phyloP scores from a whole-genome alignment of 2,329 filamentous ascomycete species.

The Leptographium flavum region DNA sequence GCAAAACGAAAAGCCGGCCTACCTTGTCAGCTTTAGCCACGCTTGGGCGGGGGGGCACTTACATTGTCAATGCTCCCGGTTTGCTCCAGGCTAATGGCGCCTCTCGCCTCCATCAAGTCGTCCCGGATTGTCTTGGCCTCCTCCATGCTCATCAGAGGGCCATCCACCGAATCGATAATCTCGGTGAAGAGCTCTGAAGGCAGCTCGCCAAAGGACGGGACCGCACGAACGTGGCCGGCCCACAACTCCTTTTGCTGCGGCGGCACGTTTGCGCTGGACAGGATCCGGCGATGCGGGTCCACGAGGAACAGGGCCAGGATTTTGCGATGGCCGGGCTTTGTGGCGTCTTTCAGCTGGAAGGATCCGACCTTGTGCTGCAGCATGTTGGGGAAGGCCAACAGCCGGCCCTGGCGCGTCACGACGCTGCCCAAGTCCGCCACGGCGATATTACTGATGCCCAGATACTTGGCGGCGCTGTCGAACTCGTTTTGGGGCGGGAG shows the following conservation, averaged over 20 bases:
- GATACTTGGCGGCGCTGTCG: conserved; percentile 9
- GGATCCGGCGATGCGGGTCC: conserved; percentile 35
- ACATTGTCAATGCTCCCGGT: neutral
- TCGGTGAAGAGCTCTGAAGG: conserved; percentile 15
- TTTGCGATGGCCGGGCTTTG: conserved; percentile 37
- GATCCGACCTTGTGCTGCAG: conserved; percentile 35
- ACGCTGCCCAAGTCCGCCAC: conserved; percentile 28
- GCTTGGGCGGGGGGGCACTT: neutral
- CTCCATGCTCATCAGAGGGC: conserved; percentile 15
- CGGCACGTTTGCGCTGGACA: conserved; percentile 28
- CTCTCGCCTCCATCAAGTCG: conserved; percentile 13
- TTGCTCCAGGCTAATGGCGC: conserved; percentile 1
- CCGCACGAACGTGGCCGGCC: conserved; percentile 10
- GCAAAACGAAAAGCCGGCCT: too few relatives aligned
- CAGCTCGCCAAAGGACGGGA: conserved; percentile 3
- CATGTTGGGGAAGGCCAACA: conserved; percentile 28
- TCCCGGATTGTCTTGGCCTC: conserved; percentile 11
- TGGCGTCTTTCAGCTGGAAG: conserved; percentile 33
- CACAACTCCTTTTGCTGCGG: conserved; percentile 24
- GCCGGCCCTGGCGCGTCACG: conserved; percentile 23
- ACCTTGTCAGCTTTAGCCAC: too few relatives aligned
- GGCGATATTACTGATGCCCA: conserved; percentile 12
- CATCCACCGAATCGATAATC: conserved; percentile 13
- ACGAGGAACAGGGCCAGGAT: conserved; percentile 45
- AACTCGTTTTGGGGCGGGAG: conserved; percentile 6